Conservation (phyloP, 495 filamentous ascomycete species). For the Penicillium steckii region DNA sequence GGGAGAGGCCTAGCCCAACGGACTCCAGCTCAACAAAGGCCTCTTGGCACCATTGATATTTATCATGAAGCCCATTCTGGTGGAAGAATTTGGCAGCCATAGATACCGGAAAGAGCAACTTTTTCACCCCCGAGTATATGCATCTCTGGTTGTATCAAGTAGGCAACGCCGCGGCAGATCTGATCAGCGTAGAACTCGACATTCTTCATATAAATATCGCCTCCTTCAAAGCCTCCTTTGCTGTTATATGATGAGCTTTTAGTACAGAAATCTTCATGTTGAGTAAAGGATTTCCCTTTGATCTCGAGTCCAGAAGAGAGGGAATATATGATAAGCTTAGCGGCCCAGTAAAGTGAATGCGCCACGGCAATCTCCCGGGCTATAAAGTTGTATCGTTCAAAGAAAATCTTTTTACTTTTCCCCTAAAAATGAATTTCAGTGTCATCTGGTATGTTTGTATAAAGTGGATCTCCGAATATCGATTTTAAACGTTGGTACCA, state of each 20-base stretch:
- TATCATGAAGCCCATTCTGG: constrained; percentile 9
- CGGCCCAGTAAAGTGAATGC: constrained; percentile 13
- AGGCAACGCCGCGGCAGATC: constrained; percentile 16
- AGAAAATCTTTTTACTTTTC: neutral
- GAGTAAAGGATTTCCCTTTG: neutral
- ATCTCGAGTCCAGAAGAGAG: constrained; percentile 6
- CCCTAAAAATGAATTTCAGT: neutral
- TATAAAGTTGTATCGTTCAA: constrained; percentile 7
- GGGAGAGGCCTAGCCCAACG: constrained; percentile 6
- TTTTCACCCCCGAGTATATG: constrained; percentile 19
- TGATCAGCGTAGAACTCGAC: constrained; percentile 8
- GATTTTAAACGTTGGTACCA: constrained; percentile 6
- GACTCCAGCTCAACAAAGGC: constrained; percentile 12
- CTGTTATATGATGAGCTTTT: neutral
- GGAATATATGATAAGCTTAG: constrained; percentile 10
- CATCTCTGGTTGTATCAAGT: constrained; percentile 19
- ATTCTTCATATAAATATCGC: neutral
- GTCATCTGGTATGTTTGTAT: constrained; percentile 5
- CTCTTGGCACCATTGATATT: constrained; percentile 17
- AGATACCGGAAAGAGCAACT: constrained; percentile 13
- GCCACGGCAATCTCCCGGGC: constrained; percentile 10
- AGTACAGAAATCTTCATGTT: neutral
- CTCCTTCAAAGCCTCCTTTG: neutral
- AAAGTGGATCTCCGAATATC: neutral
- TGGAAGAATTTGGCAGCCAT: constrained; percentile 17